A percentile compares a stretch with the other conserved stretches of the same genome.
phyloP scores from a whole-genome alignment of 2,329 filamentous ascomycete species.

The Cordyceps javanica region DNA sequence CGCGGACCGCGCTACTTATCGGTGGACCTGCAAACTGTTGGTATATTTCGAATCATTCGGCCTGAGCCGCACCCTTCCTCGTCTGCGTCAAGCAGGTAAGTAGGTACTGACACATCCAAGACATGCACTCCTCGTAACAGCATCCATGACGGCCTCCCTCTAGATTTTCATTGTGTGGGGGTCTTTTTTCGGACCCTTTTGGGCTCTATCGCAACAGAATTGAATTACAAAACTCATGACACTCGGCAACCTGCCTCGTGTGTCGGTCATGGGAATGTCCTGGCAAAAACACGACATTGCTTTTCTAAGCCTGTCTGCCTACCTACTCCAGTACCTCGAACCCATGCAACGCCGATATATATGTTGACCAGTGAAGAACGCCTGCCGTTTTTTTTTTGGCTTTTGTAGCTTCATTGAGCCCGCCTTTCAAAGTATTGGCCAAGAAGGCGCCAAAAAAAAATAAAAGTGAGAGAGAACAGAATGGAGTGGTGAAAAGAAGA shows the following conservation, averaged over 20 bases:
- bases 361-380: background rate
- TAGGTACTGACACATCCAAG: too few species aligned
- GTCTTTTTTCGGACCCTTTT: too few species aligned
- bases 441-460: too few species aligned
- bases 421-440: background rate
- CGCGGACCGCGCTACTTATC: too few species aligned
- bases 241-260: background rate
- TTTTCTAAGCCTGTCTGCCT: background rate
- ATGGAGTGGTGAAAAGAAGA: background rate
- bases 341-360: conserved; percentile 1
- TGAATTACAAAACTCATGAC: background rate
- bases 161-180: too few species aligned
- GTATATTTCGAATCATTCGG: too few species aligned
- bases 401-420: background rate
- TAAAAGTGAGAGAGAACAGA: too few species aligned
- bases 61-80: too few species aligned
- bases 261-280: background rate
- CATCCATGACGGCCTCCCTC: too few species aligned
- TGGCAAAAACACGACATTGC: background rate
- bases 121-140: too few species aligned
- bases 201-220: background rate
- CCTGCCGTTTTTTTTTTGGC: background rate
- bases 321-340: background rate
- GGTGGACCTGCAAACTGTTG: too few species aligned
- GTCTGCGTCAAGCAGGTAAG: too few species aligned